A percentile compares a stretch with the other conserved stretches of the same genome.
phyloP scores from a whole-genome alignment of 768 basidiomycete species.

The Leccinum pellstonianum region DNA sequence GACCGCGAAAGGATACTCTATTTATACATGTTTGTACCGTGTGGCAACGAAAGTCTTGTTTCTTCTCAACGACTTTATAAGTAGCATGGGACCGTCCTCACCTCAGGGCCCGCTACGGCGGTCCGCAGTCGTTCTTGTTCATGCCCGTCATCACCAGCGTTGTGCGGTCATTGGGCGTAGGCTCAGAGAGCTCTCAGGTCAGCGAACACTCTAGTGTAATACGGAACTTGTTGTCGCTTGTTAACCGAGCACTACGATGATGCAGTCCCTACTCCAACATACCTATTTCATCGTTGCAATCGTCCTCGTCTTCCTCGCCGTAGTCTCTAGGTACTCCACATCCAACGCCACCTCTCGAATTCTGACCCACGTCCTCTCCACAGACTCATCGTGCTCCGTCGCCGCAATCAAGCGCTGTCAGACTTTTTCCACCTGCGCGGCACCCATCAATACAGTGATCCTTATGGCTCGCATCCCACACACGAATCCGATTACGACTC shows the following conservation, averaged over 20 bases:
- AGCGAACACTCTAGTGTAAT: not conserved
- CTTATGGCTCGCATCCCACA: slow-evolving; percentile 6
- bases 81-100: not conserved
- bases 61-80: not conserved
- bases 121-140: not conserved
- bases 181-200: slow-evolving; percentile 11
- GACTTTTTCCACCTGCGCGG: slow-evolving; percentile 22
- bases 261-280: slow-evolving; percentile 23
- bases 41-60: slow-evolving; percentile 20
- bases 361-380: slow-evolving; percentile 2
- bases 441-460: not conserved
- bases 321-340: slow-evolving; percentile 22
- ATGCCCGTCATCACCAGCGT: slow-evolving; percentile 12
- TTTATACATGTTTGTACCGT: slow-evolving; percentile 19
- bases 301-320: slow-evolving; percentile 12
- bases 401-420: slow-evolving; percentile 15
- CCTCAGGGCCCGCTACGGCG: not conserved
- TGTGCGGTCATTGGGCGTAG: not conserved
- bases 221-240: not conserved
- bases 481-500: slow-evolving; percentile 4
- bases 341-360: not conserved
- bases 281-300: slow-evolving; percentile 25
- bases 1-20: slow-evolving; percentile 30
- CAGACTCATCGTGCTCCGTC: slow-evolving; percentile 27
- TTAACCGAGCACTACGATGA: not conserved